A percentile compares a stretch with the other conserved stretches of the same genome.
These are phyloP conservation scores for Agrocybe chaxingu DNA, from an alignment of 768 basidiomycete genomes.

Conservation along the genomic window DNA sequence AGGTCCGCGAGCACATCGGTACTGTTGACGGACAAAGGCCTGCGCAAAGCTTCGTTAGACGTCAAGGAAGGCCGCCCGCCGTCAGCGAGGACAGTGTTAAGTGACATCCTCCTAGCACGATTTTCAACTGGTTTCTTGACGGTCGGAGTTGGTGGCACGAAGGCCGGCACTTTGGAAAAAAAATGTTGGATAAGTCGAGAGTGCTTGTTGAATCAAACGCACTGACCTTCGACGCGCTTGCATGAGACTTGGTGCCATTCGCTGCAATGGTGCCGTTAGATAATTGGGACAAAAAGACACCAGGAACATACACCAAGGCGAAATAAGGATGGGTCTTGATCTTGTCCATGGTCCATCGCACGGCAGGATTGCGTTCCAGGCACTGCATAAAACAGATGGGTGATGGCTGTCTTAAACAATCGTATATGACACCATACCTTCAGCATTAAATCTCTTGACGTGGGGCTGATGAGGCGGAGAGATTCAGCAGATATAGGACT, in stretches of 20 bases:
- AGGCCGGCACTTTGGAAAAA: too few relatives aligned
- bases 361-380: constrained; percentile 50
- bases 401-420: not conserved
- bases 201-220: too few relatives aligned
- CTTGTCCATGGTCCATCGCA: constrained; percentile 37
- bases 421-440: constrained; percentile 30
- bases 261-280: constrained; percentile 18
- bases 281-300: constrained; percentile 9
- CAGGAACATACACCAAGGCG: constrained; percentile 36
- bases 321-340: constrained; percentile 52
- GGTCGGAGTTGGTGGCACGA: not conserved
- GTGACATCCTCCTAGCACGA: not conserved
- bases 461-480: constrained; percentile 23
- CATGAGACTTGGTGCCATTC: constrained; percentile 37
- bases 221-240: constrained; percentile 24
- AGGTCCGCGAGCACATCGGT: not conserved
- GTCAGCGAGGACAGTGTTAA: not conserved
- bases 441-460: constrained; percentile 39
- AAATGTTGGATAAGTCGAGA: too few relatives aligned
- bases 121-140: not conserved
- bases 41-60: too few relatives aligned
- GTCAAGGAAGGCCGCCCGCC: too few relatives aligned
- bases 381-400: constrained; percentile 34
- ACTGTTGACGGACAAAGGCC: not conserved
- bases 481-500: constrained; percentile 25